These are phyloP conservation scores for Tetrapisispora iriomotensis DNA, from an alignment of 805 yeast species.

Conservation along the genomic window DNA sequence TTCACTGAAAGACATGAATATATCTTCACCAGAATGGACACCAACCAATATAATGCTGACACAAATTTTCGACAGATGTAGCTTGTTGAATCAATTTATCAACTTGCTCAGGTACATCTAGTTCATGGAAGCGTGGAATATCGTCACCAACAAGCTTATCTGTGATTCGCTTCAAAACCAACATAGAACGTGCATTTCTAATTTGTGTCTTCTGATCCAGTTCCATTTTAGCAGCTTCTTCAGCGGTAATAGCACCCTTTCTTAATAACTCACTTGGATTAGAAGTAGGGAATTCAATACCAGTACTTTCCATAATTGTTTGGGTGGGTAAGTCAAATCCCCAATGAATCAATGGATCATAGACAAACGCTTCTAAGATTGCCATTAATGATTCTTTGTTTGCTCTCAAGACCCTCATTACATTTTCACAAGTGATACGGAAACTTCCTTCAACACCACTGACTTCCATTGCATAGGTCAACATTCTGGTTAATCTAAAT, in stretches of 20 bases:
- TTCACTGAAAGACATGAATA: neutral
- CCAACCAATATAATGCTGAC: slow-evolving; percentile 98
- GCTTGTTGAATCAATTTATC: slow-evolving; percentile 93
- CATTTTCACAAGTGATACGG: slow-evolving; percentile 93
- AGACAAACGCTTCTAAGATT: slow-evolving; percentile 93
- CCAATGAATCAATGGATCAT: slow-evolving; percentile 98
- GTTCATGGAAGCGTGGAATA: slow-evolving; percentile 57
- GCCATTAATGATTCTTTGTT: slow-evolving; percentile 97
- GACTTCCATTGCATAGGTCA: slow-evolving; percentile 97
- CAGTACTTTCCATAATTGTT: slow-evolving; percentile 65
- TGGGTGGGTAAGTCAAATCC: slow-evolving; percentile 89
- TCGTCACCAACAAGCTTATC: slow-evolving; percentile 93
- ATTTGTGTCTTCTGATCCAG: slow-evolving; percentile 60
- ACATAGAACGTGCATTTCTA: slow-evolving; percentile 81
- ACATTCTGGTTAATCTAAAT: slow-evolving; percentile 90
- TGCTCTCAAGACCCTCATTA: slow-evolving; percentile 86
- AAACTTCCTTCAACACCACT: slow-evolving; percentile 97
- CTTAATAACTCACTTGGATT: slow-evolving; percentile 64
- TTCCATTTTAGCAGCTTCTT: slow-evolving; percentile 63
- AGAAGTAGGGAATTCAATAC: slow-evolving; percentile 54
- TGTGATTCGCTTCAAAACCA: slow-evolving; percentile 80
- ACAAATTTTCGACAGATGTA: slow-evolving; percentile 87
- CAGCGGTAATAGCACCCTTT: slow-evolving; percentile 65
- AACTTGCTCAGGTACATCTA: slow-evolving; percentile 82
- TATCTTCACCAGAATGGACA: slow-evolving; percentile 86